These are phyloP conservation scores for Citrullus amarus DNA, from an alignment of 306 rosid species.

Conservation along the genomic window DNA sequence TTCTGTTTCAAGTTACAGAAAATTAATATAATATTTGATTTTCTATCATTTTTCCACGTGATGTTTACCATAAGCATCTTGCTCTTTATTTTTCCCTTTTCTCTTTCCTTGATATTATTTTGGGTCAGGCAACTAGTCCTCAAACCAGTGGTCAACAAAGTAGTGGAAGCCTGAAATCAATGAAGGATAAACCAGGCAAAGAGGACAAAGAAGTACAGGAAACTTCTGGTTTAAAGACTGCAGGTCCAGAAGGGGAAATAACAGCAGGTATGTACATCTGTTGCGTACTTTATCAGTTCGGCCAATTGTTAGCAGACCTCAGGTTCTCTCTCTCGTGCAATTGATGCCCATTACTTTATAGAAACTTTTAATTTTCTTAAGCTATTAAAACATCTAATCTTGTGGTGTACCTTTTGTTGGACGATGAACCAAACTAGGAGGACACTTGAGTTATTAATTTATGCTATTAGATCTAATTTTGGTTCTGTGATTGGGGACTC, in stretches of 20 bases:
- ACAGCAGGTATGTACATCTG: slow-evolving; percentile 40
- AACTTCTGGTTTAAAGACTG: slow-evolving; percentile 76
- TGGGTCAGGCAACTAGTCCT: slow-evolving; percentile 75
- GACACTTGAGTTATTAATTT: not conserved
- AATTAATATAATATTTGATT: not conserved
- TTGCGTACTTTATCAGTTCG: not conserved
- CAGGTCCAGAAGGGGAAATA: slow-evolving; percentile 97
- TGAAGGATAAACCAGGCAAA: slow-evolving; percentile 85
- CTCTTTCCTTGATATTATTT: not conserved
- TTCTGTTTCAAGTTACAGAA: not conserved
- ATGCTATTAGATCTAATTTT: not conserved
- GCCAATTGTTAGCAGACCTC: not conserved
- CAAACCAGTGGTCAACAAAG: slow-evolving; percentile 50
- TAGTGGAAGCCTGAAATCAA: slow-evolving; percentile 75
- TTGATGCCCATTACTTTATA: not conserved
- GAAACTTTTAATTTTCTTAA: not conserved
- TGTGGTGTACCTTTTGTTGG: not conserved
- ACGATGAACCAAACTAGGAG: not conserved
- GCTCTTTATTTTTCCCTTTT: not conserved
- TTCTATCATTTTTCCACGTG: not conserved
- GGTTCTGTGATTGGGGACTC: not conserved
- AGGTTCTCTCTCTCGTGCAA: not conserved
- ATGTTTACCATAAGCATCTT: not conserved
- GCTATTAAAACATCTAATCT: not conserved
- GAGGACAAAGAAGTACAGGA: slow-evolving; percentile 74